phyloP scores from a whole-genome alignment of 2,329 filamentous ascomycete genomes.

The Aspergillus sp. region DNA sequence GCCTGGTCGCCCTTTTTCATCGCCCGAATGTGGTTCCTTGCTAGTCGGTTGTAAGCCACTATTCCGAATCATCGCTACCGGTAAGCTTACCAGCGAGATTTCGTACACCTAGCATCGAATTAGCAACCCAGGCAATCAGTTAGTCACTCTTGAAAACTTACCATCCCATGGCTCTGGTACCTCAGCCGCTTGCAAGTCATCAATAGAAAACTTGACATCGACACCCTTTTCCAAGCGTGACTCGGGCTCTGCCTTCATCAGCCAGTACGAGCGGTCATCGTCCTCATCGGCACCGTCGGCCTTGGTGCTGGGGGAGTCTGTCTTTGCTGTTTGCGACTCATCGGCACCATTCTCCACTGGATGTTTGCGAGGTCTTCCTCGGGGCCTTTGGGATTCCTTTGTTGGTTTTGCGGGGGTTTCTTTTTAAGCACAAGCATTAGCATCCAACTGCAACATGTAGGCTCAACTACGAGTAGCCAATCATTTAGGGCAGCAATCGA shows the following conservation, averaged over 20 bases:
- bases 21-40: constrained; percentile 80
- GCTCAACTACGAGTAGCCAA: too few relatives aligned
- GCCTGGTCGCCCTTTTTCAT: constrained; percentile 91
- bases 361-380: constrained; percentile 21
- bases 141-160: constrained; percentile 37
- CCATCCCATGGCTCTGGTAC: constrained; percentile 90
- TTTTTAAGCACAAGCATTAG: too few relatives aligned
- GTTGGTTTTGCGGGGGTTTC: too few relatives aligned
- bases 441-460: too few relatives aligned
- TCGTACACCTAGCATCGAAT: constrained; percentile 36
- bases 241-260: constrained; percentile 86
- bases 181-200: constrained; percentile 69
- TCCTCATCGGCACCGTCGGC: constrained; percentile 14
- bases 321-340: constrained; percentile 7
- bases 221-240: constrained; percentile 78
- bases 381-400: constrained; percentile 15
- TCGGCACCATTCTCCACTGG: constrained; percentile 11
- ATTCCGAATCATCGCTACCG: neutral
- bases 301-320: constrained; percentile 8
- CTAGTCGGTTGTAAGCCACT: constrained; percentile 35
- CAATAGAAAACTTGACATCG: constrained; percentile 91
- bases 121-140: neutral
- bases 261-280: constrained; percentile 58
- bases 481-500: too few relatives aligned
- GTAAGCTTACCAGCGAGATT: constrained; percentile 35